phyloP scores from a whole-genome alignment of 495 filamentous ascomycete genomes.

The Podospora bellae-mahoneyi region DNA sequence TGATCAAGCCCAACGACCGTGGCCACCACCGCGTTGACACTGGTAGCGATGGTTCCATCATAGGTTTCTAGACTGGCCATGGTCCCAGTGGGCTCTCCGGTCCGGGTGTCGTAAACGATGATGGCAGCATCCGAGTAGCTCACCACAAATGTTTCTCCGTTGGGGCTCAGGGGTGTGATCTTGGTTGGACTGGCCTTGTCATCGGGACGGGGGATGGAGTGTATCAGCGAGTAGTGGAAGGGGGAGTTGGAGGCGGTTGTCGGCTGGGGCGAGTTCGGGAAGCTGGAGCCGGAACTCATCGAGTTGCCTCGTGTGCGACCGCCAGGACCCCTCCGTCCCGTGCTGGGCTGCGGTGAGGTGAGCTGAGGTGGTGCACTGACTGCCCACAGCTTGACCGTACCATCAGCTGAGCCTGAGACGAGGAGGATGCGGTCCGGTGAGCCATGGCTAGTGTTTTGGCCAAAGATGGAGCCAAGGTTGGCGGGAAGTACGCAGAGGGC shows the following conservation, averaged over 20 bases:
- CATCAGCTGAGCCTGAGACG: constrained; percentile 90
- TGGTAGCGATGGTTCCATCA: constrained; percentile 75
- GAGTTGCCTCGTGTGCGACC: constrained; percentile 83
- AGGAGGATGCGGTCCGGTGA: constrained; percentile 79
- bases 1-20: constrained; percentile 75
- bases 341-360: constrained; percentile 64
- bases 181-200: constrained; percentile 77
- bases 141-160: constrained; percentile 91
- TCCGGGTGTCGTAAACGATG: constrained; percentile 84
- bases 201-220: constrained; percentile 71
- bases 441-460: constrained; percentile 64
- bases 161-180: constrained; percentile 79
- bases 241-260: constrained; percentile 64
- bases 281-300: constrained; percentile 85
- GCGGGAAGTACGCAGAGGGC: constrained; percentile 90
- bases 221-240: constrained; percentile 66
- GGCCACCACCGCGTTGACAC: constrained; percentile 88
- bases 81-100: constrained; percentile 82
- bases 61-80: constrained; percentile 95
- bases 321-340: constrained; percentile 63
- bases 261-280: constrained; percentile 86
- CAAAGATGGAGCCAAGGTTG: constrained; percentile 72
- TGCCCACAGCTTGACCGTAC: constrained; percentile 88
- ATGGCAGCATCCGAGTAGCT: constrained; percentile 87
- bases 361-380: constrained; percentile 86